Evolutionary conservation across 306 rosid species (phyloP), one percentile per base, ranked within the genome.

Genomic region (Gillenia trifoliata): DNA sequence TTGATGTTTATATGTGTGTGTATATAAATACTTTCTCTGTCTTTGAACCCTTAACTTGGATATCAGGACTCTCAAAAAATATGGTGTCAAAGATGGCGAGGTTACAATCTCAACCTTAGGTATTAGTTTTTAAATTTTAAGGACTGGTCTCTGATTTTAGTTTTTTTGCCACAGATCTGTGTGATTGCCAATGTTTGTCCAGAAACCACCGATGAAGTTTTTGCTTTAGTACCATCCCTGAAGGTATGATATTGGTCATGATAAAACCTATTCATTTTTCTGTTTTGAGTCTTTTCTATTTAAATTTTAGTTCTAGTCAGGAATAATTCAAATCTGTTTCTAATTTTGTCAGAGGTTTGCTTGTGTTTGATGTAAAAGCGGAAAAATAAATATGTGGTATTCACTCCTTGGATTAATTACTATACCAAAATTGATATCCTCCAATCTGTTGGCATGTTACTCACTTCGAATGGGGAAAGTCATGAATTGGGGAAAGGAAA

Each of bases 101-200:
- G 99, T 94, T 66, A 64, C 19, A 36, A 26, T 82, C 78, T 66
- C 75, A 77, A 80, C 64, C 79, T 22, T 38, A 25, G 61, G 82
- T 81, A 29, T 38, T 79, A 31, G 30, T 77, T 79, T 68, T 69
- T 31, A 29, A 8, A 22, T 64, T 41, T 55, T 73, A 22, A 79
- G 68, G 62, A 38, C 41, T 76, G 45, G 59, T 76, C 36, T 61
- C 57, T 86, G 73, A 78, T 66, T 45, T 78, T 33, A 74, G 62
- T 75, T 38, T 79, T 84, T 70, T 74, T 59, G 33, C 77, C 71
- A 83, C 93, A 94, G 99, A 82, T 92, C 64, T 86, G 92, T 72
- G 83, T 91, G 81, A 90, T 90, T 78, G 96, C 93, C 41, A 90
- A 94, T 78, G 82, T 86, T 59, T 91, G 88, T 76, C 99, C 97